phyloP scores from a whole-genome alignment of 1,139 yeast species.

The Taphrina confusa region DNA sequence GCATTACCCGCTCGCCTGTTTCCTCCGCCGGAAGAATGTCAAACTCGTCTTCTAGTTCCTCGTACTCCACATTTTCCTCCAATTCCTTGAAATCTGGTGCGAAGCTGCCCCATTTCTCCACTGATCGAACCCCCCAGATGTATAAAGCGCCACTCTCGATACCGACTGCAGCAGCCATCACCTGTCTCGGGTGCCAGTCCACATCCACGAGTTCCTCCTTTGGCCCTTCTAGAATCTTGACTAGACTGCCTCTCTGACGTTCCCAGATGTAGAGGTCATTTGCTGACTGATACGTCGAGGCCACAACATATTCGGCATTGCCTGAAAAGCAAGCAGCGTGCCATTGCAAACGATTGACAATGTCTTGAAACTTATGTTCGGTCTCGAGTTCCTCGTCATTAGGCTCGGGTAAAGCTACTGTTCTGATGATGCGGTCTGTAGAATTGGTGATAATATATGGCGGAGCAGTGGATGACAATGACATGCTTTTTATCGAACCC shows the following conservation, averaged over 20 bases:
- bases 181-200: constrained; percentile 72
- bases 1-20: constrained; percentile 27
- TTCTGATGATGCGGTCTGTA: constrained; percentile 75
- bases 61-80: constrained; percentile 86
- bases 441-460: constrained; percentile 73
- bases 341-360: constrained; percentile 87
- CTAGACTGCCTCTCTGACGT: constrained; percentile 79
- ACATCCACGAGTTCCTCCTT: constrained; percentile 78
- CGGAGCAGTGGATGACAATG: constrained; percentile 62
- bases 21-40: constrained; percentile 54
- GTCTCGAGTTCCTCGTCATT: constrained; percentile 51
- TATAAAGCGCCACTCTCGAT: constrained; percentile 81
- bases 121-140: constrained; percentile 78
- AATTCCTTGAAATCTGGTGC: constrained; percentile 97
- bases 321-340: constrained; percentile 74
- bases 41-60: constrained; percentile 89
- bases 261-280: constrained; percentile 95
- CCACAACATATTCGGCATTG: constrained; percentile 79
- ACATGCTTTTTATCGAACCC: constrained; percentile 71
- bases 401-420: constrained; percentile 51
- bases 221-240: constrained; percentile 90
- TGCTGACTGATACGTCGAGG: constrained; percentile 82
- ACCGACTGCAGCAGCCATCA: constrained; percentile 84
- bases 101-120: constrained; percentile 94
- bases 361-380: constrained; percentile 86